These are phyloP conservation scores for Farysia itapuensis DNA, from an alignment of 1,284 basidiomycete genomes.

Conservation along the genomic window DNA sequence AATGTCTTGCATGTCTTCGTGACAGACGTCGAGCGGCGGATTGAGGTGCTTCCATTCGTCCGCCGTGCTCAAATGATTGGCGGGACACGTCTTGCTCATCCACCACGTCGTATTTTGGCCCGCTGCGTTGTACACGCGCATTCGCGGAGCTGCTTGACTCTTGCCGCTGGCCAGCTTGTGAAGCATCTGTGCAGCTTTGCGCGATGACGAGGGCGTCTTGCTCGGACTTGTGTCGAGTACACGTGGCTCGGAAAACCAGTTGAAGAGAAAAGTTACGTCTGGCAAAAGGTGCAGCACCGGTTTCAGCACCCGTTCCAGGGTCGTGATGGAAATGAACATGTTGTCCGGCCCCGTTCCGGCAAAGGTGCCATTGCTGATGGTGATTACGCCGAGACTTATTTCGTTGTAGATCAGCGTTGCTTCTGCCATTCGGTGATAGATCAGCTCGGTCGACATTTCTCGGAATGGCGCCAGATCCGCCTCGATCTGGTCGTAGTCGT, in stretches of 20 bases:
- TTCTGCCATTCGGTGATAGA: conserved; percentile 6
- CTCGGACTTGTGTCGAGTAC: neutral
- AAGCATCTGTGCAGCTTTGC: neutral
- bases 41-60: conserved; percentile 8
- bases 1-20: conserved; percentile 4
- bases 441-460: conserved; percentile 4
- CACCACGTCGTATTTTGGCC: conserved; percentile 3
- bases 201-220: neutral
- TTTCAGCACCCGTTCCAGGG: conserved; percentile 8
- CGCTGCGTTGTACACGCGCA: neutral
- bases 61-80: conserved; percentile 9
- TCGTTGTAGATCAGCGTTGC: conserved; percentile 8
- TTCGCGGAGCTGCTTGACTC: neutral
- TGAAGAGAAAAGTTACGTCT: conserved; percentile 17
- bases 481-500: conserved; percentile 26
- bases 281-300: conserved; percentile 18
- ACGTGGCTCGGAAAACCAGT: conserved; percentile 21
- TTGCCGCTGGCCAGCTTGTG: too few species aligned
- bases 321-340: conserved; percentile 6
- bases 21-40: conserved; percentile 17
- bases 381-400: conserved; percentile 5
- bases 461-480: conserved; percentile 12
- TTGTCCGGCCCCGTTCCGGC: conserved; percentile 13
- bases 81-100: conserved; percentile 10
- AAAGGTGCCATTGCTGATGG: conserved; percentile 8